phyloP scores from a whole-genome alignment of 169 alveolate genomes.

The Plasmodium sp. region DNA sequence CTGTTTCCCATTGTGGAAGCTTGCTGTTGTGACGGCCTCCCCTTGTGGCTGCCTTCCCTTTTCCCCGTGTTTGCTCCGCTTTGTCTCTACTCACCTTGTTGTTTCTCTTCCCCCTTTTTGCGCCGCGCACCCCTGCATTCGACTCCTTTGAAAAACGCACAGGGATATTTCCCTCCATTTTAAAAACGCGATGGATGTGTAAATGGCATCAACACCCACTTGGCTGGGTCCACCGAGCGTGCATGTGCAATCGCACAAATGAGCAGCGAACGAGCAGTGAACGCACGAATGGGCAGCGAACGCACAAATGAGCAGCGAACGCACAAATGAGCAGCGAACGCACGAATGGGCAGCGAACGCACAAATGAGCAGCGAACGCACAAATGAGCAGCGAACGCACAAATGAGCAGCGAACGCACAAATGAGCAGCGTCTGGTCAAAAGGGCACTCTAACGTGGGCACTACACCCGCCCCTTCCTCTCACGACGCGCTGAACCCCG shows the following conservation, averaged over 20 bases:
- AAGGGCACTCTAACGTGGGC: not conserved
- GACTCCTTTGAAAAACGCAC: not conserved
- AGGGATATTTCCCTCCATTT: not conserved
- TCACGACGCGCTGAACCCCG: constrained; percentile 1
- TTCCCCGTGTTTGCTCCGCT: not conserved
- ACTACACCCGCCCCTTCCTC: not conserved
- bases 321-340: not conserved
- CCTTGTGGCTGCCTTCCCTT: not conserved
- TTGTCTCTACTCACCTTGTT: not conserved
- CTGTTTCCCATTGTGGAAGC: not conserved
- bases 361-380: not conserved
- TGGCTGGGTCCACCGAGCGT: not conserved
- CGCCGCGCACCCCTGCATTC: not conserved
- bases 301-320: not conserved
- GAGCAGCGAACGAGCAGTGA: not conserved
- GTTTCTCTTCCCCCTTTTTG: not conserved
- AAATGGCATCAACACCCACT: not conserved
- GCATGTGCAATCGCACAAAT: not conserved
- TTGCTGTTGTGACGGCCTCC: too few species aligned
- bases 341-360: not conserved
- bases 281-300: too few species aligned
- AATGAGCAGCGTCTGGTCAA: not conserved
- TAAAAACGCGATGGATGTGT: not conserved
- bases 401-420: too few species aligned
- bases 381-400: too few species aligned